These are phyloP conservation scores for Collybiopsis confluens DNA, from an alignment of 768 basidiomycete species.

Conservation along the genomic window DNA sequence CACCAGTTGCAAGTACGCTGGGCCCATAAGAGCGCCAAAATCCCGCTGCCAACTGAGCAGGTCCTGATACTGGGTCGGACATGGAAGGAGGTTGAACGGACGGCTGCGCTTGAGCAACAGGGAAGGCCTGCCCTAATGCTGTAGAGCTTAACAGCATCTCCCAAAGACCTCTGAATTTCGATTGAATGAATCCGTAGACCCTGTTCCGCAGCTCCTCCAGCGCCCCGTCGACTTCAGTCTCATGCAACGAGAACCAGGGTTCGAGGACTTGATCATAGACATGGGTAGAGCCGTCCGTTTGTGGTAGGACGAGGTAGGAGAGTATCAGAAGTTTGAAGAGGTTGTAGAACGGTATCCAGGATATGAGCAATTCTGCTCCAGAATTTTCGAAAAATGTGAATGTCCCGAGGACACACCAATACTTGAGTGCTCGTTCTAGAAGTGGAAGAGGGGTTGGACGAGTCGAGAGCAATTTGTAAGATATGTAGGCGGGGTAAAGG, in stretches of 20 bases:
- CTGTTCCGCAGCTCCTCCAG: constrained; percentile 61
- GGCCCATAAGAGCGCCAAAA: constrained; percentile 84
- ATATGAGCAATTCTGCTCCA: constrained; percentile 82
- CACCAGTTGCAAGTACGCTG: constrained; percentile 60
- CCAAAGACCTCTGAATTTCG: constrained; percentile 62
- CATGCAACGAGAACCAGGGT: constrained; percentile 80
- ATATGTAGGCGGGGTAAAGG: constrained; percentile 91
- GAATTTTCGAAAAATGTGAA: constrained; percentile 68
- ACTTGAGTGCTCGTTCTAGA: constrained; percentile 94
- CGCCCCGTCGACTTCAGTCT: constrained; percentile 78
- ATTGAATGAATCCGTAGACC: constrained; percentile 62
- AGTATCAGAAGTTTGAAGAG: constrained; percentile 78
- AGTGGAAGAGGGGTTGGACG: constrained; percentile 83
- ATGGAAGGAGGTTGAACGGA: constrained; percentile 34
- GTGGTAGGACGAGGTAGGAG: constrained; percentile 86
- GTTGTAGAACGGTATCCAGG: constrained; percentile 91
- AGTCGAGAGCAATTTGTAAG: constrained; percentile 90
- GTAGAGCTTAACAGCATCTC: constrained; percentile 43
- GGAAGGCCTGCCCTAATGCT: constrained; percentile 38
- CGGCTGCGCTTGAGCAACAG: constrained; percentile 1
- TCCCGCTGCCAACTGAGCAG: constrained; percentile 57
- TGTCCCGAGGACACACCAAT: constrained; percentile 88
- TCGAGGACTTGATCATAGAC: constrained; percentile 77
- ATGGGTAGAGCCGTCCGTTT: constrained; percentile 83
- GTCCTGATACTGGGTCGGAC: constrained; percentile 55